Evolutionary conservation across 2,329 filamentous ascomycete species (phyloP), one percentile per base, ranked within the genome.

Genomic region (Aspergillus pseudoterreus): DNA sequence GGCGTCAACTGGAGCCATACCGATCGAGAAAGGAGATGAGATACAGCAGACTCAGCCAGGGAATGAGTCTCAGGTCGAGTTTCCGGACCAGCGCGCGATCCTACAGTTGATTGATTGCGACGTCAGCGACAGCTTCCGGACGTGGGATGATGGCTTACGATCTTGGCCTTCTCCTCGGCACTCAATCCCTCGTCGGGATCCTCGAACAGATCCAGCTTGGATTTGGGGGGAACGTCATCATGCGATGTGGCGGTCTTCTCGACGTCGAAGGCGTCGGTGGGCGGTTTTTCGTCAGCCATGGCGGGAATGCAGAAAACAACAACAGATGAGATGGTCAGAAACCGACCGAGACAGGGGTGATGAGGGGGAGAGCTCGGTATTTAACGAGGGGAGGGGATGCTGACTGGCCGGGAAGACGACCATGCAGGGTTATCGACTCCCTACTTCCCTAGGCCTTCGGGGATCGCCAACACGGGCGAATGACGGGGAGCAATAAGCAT

Each of bases 161-260:
- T 80, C 45, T 71, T 77, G 22, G 79, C 79, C 57, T 74, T 79
- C 65, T 90, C 86, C 56, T 82, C 83, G 1, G 80, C 79, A 36
- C 78, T 84, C 59, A 88, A 70, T 6, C 83, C 82, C 44, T 80
- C 84, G 69, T 90, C 87, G 0, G 82, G 82, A 60, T 86, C 82
- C 27, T 67, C 65, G 8, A 67, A 57, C 1, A 52, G 52, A 4
- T 50, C 54, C 5, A 65, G 47, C 42, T 55, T 54, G 1, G 55
- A 52, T 8, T 55, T 53, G 10, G 14, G 32, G 8, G 48, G 24
- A 10, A 33, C 19, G 6, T 49, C 42, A 9, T 57, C 49, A 1
- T 50, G 35, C 10, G 35, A 47, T 4, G 51, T 22, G 22, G 22
- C 36, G 8, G 49, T 36, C 27, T 58, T 60, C 47, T 67, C 65